Evolutionary conservation across 805 yeast species (phyloP).

Genomic region (Wickerhamomyces hampshirensis): DNA sequence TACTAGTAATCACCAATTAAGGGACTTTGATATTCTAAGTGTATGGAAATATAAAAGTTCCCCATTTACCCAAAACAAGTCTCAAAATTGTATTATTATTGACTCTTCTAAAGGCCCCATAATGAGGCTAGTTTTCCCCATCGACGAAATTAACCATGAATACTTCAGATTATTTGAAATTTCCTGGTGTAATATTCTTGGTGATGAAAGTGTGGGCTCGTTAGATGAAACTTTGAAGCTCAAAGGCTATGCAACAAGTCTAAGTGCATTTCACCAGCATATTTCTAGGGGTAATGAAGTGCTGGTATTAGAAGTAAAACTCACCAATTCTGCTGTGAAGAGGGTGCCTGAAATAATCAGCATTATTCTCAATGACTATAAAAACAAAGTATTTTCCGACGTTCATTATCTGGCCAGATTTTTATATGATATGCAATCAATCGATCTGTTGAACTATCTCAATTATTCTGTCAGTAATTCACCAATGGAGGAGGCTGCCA

Average conservation of each 20-base stretch:
- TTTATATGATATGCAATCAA: slow-evolving; percentile 43
- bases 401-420: slow-evolving; percentile 31
- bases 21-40: slow-evolving; percentile 15
- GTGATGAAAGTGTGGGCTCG: slow-evolving; percentile 56
- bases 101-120: slow-evolving; percentile 30
- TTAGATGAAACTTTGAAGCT: slow-evolving; percentile 36
- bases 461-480: slow-evolving; percentile 33
- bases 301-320: slow-evolving; percentile 44
- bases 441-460: slow-evolving; percentile 42
- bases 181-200: slow-evolving; percentile 55
- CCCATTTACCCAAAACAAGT: slow-evolving; percentile 22
- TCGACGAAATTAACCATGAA: slow-evolving; percentile 6
- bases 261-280: slow-evolving; percentile 39
- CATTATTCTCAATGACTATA: slow-evolving; percentile 26
- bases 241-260: slow-evolving; percentile 31
- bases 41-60: slow-evolving; percentile 12
- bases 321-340: slow-evolving; percentile 43
- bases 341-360: slow-evolving; percentile 31
- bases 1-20: slow-evolving; percentile 6
- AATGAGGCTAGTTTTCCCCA: slow-evolving; percentile 45
- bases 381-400: slow-evolving; percentile 14
- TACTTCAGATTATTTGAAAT: slow-evolving; percentile 25
- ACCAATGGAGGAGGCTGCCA: slow-evolving; percentile 46
- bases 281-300: slow-evolving; percentile 33
- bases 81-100: slow-evolving; percentile 33